Evolutionary conservation across 345 rosid genomes (phyloP), one percentile per base, ranked within the genome.

Genomic region (Lepidium sativum): DNA sequence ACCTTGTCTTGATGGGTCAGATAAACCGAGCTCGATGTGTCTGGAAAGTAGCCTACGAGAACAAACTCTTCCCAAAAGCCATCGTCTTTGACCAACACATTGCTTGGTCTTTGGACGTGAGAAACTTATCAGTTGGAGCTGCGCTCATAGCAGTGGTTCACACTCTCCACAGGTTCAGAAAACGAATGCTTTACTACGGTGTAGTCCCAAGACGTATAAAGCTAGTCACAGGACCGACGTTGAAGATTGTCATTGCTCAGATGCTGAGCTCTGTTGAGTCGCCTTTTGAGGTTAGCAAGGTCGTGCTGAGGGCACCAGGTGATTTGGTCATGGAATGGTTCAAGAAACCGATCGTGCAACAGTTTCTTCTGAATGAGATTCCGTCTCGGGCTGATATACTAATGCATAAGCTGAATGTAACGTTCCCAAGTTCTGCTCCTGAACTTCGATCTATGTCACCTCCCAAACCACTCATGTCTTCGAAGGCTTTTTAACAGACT

Each of bases 11-110:
- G 16, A 86, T 86, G 99, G 99, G 96, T 51, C 97, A 88, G 77
- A 85, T 91, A 41, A 94, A 94, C 76, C 80, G 96, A 54, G 99
- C 95, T 32, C 81, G 97, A 12, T 94, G 99, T 71, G 83, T 91
- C 60, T 94, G 97, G 97, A 91, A 94, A 84, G 99, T 94, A 21
- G 92, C 97, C 0, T 91, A 91, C 14, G 97, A 94, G 79, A 94
- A 88, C 67, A 94, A 94, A 81, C 96, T 94, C 70, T 94, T 88
- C 69, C 97, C 96, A 0, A 94, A 94, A 75, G 97, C 99, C 51
- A 91, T 94, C 14, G 97, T 94, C 55, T 94, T 88, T 33, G 95
- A 94, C 74, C 97, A 94, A 75, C 97, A 86, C 63, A 86, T 94
- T 17, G 99, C 99, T 51, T 94, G 97, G 97, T 91, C 97, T 8